Evolutionary conservation across 345 rosid genomes (phyloP).

Genomic region (Pugionium cornutum): DNA sequence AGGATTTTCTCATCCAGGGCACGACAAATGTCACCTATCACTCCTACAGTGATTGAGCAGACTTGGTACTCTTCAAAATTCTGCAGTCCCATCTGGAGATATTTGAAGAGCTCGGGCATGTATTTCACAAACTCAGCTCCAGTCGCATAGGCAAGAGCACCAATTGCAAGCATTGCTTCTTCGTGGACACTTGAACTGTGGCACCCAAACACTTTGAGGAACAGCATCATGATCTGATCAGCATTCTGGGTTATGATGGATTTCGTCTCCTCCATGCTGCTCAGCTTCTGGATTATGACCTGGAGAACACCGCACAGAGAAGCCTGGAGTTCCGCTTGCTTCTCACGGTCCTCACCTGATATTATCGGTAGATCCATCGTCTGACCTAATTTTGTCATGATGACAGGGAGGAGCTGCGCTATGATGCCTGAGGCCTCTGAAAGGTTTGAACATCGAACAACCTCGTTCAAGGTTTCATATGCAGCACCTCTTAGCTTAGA

Average conservation of each 20-base stretch:
- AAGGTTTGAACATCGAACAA: slow-evolving; percentile 77
- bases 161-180: slow-evolving; percentile 99
- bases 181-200: slow-evolving; percentile 94
- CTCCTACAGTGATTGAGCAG: slow-evolving; percentile 87
- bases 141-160: slow-evolving; percentile 89
- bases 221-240: slow-evolving; percentile 80
- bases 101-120: slow-evolving; percentile 75
- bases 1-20: slow-evolving; percentile 74
- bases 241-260: slow-evolving; percentile 61
- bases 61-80: slow-evolving; percentile 93
- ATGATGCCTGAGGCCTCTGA: slow-evolving; percentile 63
- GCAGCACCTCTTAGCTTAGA: slow-evolving; percentile 80
- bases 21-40: slow-evolving; percentile 86
- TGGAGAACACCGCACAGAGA: slow-evolving; percentile 93
- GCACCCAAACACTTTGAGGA: slow-evolving; percentile 83
- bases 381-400: slow-evolving; percentile 69
- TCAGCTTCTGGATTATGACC: slow-evolving; percentile 87
- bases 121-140: slow-evolving; percentile 79
- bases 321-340: slow-evolving; percentile 89
- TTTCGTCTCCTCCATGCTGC: slow-evolving; percentile 64
- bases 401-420: slow-evolving; percentile 71
- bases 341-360: slow-evolving; percentile 83
- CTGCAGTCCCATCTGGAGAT: slow-evolving; percentile 86
- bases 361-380: slow-evolving; percentile 71
- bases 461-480: slow-evolving; percentile 91